Conservation (phyloP, 1,284 basidiomycete genomes). For the Rhodotorula sp. region DNA sequence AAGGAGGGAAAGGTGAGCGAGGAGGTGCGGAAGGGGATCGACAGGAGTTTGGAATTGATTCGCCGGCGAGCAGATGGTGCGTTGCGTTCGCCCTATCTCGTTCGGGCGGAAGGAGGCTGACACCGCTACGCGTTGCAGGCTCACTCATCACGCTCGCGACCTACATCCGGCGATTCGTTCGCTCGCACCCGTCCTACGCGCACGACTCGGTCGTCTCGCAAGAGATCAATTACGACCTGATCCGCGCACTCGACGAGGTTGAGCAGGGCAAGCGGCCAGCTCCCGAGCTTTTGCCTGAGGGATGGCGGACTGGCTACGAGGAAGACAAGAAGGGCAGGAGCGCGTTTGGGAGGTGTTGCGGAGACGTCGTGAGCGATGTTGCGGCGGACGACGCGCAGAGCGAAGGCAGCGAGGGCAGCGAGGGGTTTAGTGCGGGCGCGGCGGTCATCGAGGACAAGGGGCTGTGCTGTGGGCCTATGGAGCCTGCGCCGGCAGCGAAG, state of each 20-base stretch:
- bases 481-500: neutral
- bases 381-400: neutral
- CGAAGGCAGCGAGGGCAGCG: neutral
- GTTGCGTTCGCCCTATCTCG: conserved; percentile 40
- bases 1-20: conserved; percentile 62
- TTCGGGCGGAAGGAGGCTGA: neutral
- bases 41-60: conserved; percentile 77
- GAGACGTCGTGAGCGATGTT: neutral
- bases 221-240: conserved; percentile 91
- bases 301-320: conserved; percentile 17
- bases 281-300: conserved; percentile 46
- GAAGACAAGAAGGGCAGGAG: neutral
- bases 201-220: conserved; percentile 84
- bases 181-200: conserved; percentile 83
- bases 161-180: conserved; percentile 91
- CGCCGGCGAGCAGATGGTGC: conserved; percentile 74
- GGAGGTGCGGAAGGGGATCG: conserved; percentile 74
- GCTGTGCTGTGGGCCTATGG: conserved; percentile 6
- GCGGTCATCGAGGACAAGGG: conserved; percentile 24
- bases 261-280: conserved; percentile 47
- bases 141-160: conserved; percentile 82
- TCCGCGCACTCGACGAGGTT: conserved; percentile 86
- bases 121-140: conserved; percentile 54
- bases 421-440: conserved; percentile 3
- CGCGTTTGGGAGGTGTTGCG: conserved; percentile 10